phyloP scores from a whole-genome alignment of 2,329 filamentous ascomycete species.

The Neodidymelliopsis sp. region DNA sequence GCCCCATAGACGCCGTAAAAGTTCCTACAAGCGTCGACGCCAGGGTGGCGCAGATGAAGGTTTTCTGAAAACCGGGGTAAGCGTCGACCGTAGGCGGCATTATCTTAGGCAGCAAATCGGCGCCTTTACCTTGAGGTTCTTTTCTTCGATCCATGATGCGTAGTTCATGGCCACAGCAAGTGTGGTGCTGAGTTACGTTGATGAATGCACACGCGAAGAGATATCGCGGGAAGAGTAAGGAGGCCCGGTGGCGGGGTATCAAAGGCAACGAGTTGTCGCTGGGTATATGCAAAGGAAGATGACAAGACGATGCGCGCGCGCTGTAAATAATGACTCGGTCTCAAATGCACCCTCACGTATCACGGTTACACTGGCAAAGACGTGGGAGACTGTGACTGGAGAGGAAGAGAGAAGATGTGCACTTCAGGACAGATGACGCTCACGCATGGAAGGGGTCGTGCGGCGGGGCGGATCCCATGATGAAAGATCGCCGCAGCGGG shows the following conservation, averaged over 20 bases:
- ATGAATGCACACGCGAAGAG: conserved; percentile 7
- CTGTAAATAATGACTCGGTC: conserved; percentile 9
- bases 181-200: conserved; percentile 5
- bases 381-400: conserved; percentile 18
- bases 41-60: conserved; percentile 55
- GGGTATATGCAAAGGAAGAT: neutral
- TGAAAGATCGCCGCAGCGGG: conserved; percentile 26
- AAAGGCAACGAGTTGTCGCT: neutral
- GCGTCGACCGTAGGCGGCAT: conserved; percentile 15
- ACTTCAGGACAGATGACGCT: conserved; percentile 28
- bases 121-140: conserved; percentile 51
- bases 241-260: conserved; percentile 14
- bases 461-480: conserved; percentile 14
- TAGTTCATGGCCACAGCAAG: conserved; percentile 50
- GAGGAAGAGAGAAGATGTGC: conserved; percentile 2
- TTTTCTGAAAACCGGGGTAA: conserved; percentile 42
- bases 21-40: conserved; percentile 55
- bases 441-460: conserved; percentile 10
- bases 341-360: conserved; percentile 11
- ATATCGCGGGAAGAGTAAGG: conserved; percentile 4
- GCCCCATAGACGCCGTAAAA: conserved; percentile 54
- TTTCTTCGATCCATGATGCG: conserved; percentile 56
- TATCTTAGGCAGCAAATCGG: conserved; percentile 18
- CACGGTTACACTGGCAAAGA: conserved; percentile 13
- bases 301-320: conserved; percentile 1